Percentiles rank a stretch among this genome's conserved stretches.
phyloP scores from a whole-genome alignment of 2,329 filamentous ascomycete species.

The Fragosphaeria purpurea region DNA sequence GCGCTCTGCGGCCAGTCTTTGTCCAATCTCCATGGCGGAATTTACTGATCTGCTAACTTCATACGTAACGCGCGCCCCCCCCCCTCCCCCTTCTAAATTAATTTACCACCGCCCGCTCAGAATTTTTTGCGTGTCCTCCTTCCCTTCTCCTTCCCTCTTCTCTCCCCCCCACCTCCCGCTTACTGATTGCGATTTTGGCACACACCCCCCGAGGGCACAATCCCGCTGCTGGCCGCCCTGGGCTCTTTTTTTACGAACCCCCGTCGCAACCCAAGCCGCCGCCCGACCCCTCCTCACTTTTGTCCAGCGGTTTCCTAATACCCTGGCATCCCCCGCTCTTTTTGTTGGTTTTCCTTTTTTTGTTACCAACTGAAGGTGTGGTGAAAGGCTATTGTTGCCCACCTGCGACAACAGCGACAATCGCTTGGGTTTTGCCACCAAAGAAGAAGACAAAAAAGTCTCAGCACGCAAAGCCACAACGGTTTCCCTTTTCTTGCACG shows the following conservation, averaged over 20 bases:
- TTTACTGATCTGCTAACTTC: constrained; percentile 1
- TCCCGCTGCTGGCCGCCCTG: too few species aligned
- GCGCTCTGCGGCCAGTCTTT: too few species aligned
- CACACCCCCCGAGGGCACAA: too few species aligned
- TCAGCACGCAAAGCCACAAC: too few species aligned
- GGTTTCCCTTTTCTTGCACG: too few species aligned
- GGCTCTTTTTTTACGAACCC: too few species aligned
- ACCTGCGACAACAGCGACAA: too few species aligned
- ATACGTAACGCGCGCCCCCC: background rate
- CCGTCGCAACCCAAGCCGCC: background rate
- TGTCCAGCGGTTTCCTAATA: constrained; percentile 10
- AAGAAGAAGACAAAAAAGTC: too few species aligned
- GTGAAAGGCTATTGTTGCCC: too few species aligned
- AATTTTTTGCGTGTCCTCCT: background rate
- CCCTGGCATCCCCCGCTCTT: constrained; percentile 8
- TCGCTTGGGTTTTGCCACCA: too few species aligned
- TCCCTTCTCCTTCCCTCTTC: background rate
- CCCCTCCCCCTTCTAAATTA: background rate
- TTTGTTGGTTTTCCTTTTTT: background rate
- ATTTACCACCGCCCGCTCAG: background rate
- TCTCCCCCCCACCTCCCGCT: constrained; percentile 1
- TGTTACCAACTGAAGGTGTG: too few species aligned
- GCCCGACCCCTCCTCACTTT: background rate
- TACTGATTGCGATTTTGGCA: constrained; percentile 4
- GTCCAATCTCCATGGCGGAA: too few species aligned